These are phyloP conservation scores for Dactylellina sp. DNA, from an alignment of 2,329 filamentous ascomycete species.

Conservation along the genomic window DNA sequence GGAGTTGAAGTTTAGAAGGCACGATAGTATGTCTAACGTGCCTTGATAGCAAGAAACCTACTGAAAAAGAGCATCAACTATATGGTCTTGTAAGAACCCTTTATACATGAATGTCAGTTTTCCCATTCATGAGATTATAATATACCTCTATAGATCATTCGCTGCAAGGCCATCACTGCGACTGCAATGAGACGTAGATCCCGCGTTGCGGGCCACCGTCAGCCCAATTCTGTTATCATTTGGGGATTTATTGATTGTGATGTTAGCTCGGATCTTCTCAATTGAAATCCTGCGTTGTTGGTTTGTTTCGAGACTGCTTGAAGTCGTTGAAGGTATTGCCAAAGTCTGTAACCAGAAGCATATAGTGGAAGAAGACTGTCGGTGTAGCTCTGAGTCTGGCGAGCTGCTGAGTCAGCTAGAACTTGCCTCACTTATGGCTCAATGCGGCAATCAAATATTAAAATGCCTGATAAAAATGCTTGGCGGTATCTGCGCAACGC, in stretches of 20 bases:
- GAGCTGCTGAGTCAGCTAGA: constrained; percentile 42
- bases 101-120: too few species aligned
- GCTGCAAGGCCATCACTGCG: not conserved
- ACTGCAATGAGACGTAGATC: not conserved
- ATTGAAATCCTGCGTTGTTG: too few species aligned
- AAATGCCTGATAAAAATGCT: too few species aligned
- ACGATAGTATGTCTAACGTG: not conserved
- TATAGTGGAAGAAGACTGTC: not conserved
- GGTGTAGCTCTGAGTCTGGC: not conserved
- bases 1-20: not conserved
- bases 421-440: not conserved
- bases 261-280: too few species aligned
- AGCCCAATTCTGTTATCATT: not conserved
- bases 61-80: not conserved
- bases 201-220: not conserved
- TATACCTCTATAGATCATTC: constrained; percentile 9
- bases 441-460: constrained; percentile 16
- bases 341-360: not conserved
- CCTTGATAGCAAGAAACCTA: not conserved
- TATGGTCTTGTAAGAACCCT: too few species aligned
- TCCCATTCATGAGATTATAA: not conserved
- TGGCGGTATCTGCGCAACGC: constrained; percentile 13
- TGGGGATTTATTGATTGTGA: not conserved
- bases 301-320: too few species aligned
- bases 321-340: too few species aligned